Conservation (phyloP, 768 basidiomycete genomes). For the Amyloporia xantha region DNA sequence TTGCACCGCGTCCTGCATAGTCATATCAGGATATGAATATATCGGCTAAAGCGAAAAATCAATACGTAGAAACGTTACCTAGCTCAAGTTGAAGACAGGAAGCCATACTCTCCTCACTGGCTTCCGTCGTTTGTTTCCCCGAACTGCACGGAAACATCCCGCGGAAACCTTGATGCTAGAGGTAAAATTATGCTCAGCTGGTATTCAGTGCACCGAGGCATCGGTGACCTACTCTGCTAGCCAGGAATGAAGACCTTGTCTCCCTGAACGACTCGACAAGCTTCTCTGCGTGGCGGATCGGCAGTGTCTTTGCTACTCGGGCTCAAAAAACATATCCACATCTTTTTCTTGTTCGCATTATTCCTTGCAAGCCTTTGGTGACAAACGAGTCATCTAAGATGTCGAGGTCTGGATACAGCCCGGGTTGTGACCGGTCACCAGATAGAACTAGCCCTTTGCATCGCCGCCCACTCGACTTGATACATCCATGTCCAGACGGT, state of each 20-base stretch:
- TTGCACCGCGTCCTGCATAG: slow-evolving; percentile 47
- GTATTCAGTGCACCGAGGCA: neutral
- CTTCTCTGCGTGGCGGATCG: slow-evolving; percentile 69
- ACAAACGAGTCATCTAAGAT: too few relatives aligned
- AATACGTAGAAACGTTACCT: slow-evolving; percentile 45
- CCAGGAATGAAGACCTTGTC: slow-evolving; percentile 77
- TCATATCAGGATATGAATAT: neutral
- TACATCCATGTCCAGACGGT: neutral
- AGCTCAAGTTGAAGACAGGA: slow-evolving; percentile 71
- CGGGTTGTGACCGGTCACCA: neutral
- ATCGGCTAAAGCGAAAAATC: neutral
- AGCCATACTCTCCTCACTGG: slow-evolving; percentile 65
- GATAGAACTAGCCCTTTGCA: neutral
- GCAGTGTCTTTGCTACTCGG: slow-evolving; percentile 66
- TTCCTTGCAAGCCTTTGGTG: too few relatives aligned
- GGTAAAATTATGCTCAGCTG: neutral
- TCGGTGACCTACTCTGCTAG: slow-evolving; percentile 52
- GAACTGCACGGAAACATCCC: slow-evolving; percentile 58
- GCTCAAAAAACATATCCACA: too few relatives aligned
- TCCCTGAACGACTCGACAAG: slow-evolving; percentile 87
- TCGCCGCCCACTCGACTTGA: neutral
- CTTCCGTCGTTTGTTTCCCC: slow-evolving; percentile 40
- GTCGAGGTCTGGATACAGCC: too few relatives aligned
- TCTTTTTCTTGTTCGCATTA: too few relatives aligned
- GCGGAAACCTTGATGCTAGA: slow-evolving; percentile 38